Percentiles rank a stretch among this genome's conserved stretches.
Conservation (phyloP, 2,329 filamentous ascomycete genomes). For the Colletotrichum costaricense region DNA sequence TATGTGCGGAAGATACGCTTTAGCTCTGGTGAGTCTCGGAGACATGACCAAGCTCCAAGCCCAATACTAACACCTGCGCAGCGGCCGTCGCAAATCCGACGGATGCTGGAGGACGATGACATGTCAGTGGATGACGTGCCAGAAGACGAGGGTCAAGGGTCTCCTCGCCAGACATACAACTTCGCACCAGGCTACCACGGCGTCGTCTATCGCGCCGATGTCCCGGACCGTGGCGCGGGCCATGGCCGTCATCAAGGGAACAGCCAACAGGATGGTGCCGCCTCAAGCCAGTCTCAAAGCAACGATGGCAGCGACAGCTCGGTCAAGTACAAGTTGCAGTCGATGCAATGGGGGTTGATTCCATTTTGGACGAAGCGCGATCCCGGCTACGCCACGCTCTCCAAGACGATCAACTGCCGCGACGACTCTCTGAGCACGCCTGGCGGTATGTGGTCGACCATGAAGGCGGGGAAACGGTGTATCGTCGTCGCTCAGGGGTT, state of each 20-base stretch:
- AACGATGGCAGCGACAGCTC: constrained; percentile 35
- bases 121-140: constrained; percentile 80
- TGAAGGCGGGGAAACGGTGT: constrained; percentile 92
- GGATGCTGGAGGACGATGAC: constrained; percentile 77
- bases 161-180: constrained; percentile 84
- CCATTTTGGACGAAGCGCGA: constrained; percentile 93
- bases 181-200: constrained; percentile 91
- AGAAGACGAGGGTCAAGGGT: constrained; percentile 71
- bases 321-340: constrained; percentile 82
- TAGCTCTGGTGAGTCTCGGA: constrained; percentile 46
- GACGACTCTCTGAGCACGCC: constrained; percentile 84
- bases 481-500: constrained; percentile 92
- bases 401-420: constrained; percentile 95
- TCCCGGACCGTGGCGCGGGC: constrained; percentile 69
- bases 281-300: constrained; percentile 37
- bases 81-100: constrained; percentile 82
- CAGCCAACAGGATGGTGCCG: background rate
- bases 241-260: constrained; percentile 41
- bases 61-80: constrained; percentile 47
- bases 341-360: constrained; percentile 96
- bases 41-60: background rate
- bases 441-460: constrained; percentile 88
- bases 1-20: constrained; percentile 52
- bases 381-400: constrained; percentile 79
- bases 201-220: constrained; percentile 84